Evolutionary conservation across 352 stramenopile species (phyloP), one percentile per base, ranked within the genome.

Genomic region (Albugo candida): DNA sequence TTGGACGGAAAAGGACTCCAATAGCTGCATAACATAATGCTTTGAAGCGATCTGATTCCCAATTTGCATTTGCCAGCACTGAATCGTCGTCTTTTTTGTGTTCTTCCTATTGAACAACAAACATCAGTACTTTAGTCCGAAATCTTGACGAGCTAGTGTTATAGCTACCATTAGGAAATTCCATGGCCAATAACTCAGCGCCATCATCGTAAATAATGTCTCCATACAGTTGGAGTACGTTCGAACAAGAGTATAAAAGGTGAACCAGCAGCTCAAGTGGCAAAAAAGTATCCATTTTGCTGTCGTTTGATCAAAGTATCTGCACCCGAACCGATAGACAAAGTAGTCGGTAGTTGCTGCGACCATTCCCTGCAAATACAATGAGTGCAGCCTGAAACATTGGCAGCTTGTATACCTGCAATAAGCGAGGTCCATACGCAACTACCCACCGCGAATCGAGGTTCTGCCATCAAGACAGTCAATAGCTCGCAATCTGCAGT

Each of bases 171-270:
- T 69, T 53, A 73, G 13, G 48, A 84, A 82, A 5, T 60, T 56
- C 77, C 77, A 87, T 11, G 77, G 80, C 80, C 80, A 93, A 38
- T 79, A 74, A 0, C 68, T 52, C 16, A 93, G 46, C 36, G 75
- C 77, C 0, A 67, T 64, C 0, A 73, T 82, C 0, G 77, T 93
- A 49, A 71, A 85, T 42, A 88, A 40, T 3, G 75, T 81, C 57
- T 93, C 80, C 18, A 88, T 64, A 39, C 70, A 83, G 49, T 91
- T 93, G 17, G 80, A 93, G 49, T 79, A 93, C 27, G 80, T 80
- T 11, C 80, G 71, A 35, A 91, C 76, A 61, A 85, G 79, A 13
- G 70, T 68, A 59, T 85, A 93, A 48, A 86, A 89, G 38, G 66
- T 70, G 43, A 93, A 93, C 77, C 77, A 93, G 35, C 72, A 89